Evolutionary conservation across 148 eudicot genomes (phyloP).

Genomic region (Nyssa sinensis): DNA sequence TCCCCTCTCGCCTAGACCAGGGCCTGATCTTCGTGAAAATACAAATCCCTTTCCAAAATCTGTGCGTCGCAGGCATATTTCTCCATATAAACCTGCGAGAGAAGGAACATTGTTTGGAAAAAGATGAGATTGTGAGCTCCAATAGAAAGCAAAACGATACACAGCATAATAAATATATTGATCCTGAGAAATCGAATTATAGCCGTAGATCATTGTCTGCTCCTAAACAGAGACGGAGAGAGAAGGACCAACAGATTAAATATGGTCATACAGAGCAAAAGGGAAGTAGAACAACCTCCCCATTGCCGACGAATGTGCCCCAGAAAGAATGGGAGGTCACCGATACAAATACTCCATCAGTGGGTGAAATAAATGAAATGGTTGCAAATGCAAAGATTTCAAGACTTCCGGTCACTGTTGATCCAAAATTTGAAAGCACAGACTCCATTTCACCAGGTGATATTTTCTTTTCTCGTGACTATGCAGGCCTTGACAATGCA

Average conservation of each 20-base stretch:
- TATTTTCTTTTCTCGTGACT: constrained; percentile 44
- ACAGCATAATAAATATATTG: background rate
- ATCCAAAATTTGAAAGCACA: constrained; percentile 29
- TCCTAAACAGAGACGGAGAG: constrained; percentile 28
- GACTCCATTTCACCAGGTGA: constrained; percentile 46
- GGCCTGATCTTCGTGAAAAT: constrained; percentile 13
- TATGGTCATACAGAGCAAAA: too few relatives aligned
- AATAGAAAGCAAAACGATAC: constrained; percentile 11
- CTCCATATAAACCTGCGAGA: constrained; percentile 31
- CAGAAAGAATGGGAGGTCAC: constrained; percentile 19
- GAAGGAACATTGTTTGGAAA: constrained; percentile 4
- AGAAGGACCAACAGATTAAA: constrained; percentile 14
- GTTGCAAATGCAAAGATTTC: constrained; percentile 40
- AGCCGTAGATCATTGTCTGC: constrained; percentile 35
- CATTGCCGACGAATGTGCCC: constrained; percentile 5
- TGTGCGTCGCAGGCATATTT: constrained; percentile 26
- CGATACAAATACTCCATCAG: constrained; percentile 28
- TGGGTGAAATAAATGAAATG: constrained; percentile 50
- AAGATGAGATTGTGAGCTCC: background rate
- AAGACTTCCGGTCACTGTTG: background rate
- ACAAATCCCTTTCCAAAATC: constrained; percentile 29
- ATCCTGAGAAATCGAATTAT: constrained; percentile 14
- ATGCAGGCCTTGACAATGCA: constrained; percentile 20
- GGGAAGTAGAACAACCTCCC: constrained; percentile 13
- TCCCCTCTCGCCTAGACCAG: constrained; percentile 18